phyloP scores from a whole-genome alignment of 495 filamentous ascomycete genomes.

The Hypoxylon fuscum region DNA sequence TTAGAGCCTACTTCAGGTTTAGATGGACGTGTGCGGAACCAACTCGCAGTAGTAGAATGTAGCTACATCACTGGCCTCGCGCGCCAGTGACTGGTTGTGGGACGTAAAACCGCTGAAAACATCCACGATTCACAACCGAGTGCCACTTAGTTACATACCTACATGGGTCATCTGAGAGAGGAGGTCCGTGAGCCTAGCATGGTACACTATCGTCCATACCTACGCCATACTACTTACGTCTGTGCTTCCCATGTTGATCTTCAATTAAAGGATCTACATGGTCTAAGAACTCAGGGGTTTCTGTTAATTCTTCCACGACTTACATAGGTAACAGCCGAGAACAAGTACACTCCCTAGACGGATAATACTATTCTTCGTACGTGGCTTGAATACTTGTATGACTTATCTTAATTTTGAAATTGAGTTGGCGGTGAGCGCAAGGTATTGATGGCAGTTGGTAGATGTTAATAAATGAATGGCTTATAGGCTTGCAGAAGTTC shows the following conservation, averaged over 20 bases:
- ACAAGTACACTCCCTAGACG: neutral
- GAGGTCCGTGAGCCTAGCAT: constrained; percentile 36
- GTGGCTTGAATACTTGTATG: neutral
- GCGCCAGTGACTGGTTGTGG: constrained; percentile 24
- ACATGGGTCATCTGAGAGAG: constrained; percentile 32
- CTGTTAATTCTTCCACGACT: constrained; percentile 6
- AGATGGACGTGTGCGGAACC: constrained; percentile 21
- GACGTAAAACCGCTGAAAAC: constrained; percentile 15
- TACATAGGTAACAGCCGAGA: neutral
- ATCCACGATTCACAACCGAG: constrained; percentile 28
- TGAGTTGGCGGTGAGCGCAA: constrained; percentile 20
- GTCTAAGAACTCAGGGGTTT: constrained; percentile 35
- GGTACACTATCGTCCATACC: constrained; percentile 4
- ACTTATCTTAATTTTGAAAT: neutral
- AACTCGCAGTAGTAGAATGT: constrained; percentile 16
- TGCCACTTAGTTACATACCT: constrained; percentile 32
- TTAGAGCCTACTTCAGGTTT: constrained; percentile 15
- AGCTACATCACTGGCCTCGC: constrained; percentile 6
- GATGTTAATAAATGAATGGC: neutral
- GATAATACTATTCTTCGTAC: neutral
- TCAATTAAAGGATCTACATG: constrained; percentile 30
- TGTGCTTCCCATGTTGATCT: constrained; percentile 34
- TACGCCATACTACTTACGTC: constrained; percentile 15
- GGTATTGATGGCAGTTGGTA: constrained; percentile 3
- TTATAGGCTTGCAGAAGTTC: constrained; percentile 27